Conservation (phyloP, 768 basidiomycete genomes). For the Mrakia gelida region DNA sequence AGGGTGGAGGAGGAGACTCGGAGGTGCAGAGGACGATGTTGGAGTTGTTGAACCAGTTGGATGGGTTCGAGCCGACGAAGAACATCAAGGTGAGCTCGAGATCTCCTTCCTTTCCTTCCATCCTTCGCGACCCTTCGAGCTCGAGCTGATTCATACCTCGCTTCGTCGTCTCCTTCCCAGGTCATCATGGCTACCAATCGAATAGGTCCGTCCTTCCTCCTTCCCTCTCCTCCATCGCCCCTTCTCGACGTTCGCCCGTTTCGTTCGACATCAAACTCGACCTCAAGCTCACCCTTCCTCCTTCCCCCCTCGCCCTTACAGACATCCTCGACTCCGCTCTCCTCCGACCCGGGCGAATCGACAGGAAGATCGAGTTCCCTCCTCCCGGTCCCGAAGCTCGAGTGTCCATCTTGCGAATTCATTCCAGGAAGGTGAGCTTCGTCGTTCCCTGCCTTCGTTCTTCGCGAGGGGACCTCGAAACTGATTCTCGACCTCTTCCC, state of each 20-base stretch:
- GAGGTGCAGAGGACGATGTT: constrained; percentile 89
- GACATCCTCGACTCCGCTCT: constrained; percentile 94
- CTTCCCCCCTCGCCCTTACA: constrained; percentile 38
- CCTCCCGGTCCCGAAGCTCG: constrained; percentile 95
- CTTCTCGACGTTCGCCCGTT: neutral
- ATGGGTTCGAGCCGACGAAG: constrained; percentile 79
- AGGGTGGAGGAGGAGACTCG: constrained; percentile 71
- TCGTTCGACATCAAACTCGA: no score
- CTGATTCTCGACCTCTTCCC: no score
- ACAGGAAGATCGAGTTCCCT: constrained; percentile 97
- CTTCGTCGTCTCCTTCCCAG: constrained; percentile 34
- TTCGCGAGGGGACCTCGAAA: no score
- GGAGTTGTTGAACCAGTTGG: constrained; percentile 80
- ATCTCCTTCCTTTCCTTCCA: neutral
- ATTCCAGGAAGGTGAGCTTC: constrained; percentile 74
- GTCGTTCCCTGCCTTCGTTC: neutral
- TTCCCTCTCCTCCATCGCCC: neutral
- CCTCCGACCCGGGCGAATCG: constrained; percentile 89
- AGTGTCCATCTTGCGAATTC: constrained; percentile 93
- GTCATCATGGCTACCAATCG: constrained; percentile 97
- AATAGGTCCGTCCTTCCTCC: constrained; percentile 54
- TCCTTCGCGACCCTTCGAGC: neutral
- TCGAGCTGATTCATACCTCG: neutral
- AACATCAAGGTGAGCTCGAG: constrained; percentile 59
- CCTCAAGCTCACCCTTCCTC: neutral